Evolutionary conservation across 352 stramenopile genomes (phyloP).

Genomic region (Pythium utonaiense): DNA sequence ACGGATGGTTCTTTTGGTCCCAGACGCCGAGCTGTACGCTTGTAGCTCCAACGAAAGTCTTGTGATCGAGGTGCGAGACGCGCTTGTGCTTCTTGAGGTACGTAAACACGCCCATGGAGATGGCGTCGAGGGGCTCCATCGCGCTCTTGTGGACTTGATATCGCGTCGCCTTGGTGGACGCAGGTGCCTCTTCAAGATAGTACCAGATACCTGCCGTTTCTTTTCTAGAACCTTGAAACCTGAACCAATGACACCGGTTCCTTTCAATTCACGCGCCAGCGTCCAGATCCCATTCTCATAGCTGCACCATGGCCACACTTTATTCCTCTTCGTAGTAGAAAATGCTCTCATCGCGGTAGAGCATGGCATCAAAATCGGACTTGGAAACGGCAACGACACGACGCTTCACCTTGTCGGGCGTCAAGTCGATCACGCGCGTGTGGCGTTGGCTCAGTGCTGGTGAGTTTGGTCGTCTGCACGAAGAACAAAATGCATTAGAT

Average conservation of each 20-base stretch:
- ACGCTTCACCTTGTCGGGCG: constrained; percentile 59
- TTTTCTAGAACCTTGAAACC: background rate
- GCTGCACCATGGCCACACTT: too few species aligned
- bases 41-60: constrained; percentile 42
- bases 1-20: constrained; percentile 68
- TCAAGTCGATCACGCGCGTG: constrained; percentile 43
- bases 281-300: too few species aligned
- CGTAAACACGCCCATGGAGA: constrained; percentile 72
- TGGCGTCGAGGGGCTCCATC: constrained; percentile 27
- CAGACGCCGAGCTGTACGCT: constrained; percentile 52
- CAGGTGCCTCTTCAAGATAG: background rate
- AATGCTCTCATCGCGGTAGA: constrained; percentile 74
- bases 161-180: background rate
- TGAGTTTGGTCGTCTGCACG: constrained; percentile 50
- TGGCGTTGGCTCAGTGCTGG: constrained; percentile 39
- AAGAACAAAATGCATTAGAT: too few species aligned
- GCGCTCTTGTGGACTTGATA: background rate
- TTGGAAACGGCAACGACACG: constrained; percentile 69
- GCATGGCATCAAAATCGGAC: constrained; percentile 47
- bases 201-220: background rate
- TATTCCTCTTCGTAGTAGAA: constrained; percentile 61
- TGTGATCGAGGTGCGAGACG: constrained; percentile 54
- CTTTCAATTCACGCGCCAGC: too few species aligned
- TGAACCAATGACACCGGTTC: too few species aligned
- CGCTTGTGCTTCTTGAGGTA: constrained; percentile 57